phyloP scores from a whole-genome alignment of 768 basidiomycete genomes.

The Tulasnella sp. region DNA sequence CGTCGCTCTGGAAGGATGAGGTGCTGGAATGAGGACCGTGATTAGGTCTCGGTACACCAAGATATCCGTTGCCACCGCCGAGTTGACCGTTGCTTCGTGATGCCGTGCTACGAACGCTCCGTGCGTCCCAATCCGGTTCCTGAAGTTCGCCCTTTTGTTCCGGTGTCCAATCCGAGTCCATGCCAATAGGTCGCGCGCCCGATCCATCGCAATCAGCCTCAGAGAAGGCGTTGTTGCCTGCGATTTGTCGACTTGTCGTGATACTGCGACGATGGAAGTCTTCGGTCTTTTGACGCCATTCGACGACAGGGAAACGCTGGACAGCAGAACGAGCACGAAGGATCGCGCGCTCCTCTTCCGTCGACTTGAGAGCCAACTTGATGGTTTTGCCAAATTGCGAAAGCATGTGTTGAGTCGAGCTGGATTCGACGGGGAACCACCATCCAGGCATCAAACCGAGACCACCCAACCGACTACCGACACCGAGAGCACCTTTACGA shows the following conservation, averaged over 20 bases:
- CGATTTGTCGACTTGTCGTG: slow-evolving; percentile 49
- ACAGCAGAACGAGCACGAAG: slow-evolving; percentile 88
- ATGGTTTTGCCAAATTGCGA: slow-evolving; percentile 91
- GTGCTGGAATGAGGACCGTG: slow-evolving; percentile 21
- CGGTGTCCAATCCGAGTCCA: slow-evolving; percentile 71
- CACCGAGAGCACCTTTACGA: slow-evolving; percentile 90
- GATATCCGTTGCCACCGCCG: slow-evolving; percentile 14
- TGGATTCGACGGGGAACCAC: slow-evolving; percentile 98
- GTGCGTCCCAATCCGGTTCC: slow-evolving; percentile 64
- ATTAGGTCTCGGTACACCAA: slow-evolving; percentile 28
- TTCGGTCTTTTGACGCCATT: slow-evolving; percentile 94
- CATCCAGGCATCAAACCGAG: slow-evolving; percentile 96
- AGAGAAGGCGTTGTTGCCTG: slow-evolving; percentile 58
- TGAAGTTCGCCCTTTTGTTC: slow-evolving; percentile 49
- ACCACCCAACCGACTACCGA: slow-evolving; percentile 87
- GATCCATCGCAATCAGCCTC: slow-evolving; percentile 32
- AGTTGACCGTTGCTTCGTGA: slow-evolving; percentile 1
- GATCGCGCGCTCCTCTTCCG: slow-evolving; percentile 82
- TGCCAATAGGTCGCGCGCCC: slow-evolving; percentile 27
- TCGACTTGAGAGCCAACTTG: slow-evolving; percentile 86
- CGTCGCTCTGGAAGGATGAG: slow-evolving; percentile 31
- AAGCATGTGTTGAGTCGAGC: slow-evolving; percentile 84
- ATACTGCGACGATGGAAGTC: slow-evolving; percentile 90
- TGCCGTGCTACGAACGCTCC: slow-evolving; percentile 2
- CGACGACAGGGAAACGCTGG: slow-evolving; percentile 94